Evolutionary conservation across 495 filamentous ascomycete genomes (phyloP).

Genomic region (Aspergillus panamensis): DNA sequence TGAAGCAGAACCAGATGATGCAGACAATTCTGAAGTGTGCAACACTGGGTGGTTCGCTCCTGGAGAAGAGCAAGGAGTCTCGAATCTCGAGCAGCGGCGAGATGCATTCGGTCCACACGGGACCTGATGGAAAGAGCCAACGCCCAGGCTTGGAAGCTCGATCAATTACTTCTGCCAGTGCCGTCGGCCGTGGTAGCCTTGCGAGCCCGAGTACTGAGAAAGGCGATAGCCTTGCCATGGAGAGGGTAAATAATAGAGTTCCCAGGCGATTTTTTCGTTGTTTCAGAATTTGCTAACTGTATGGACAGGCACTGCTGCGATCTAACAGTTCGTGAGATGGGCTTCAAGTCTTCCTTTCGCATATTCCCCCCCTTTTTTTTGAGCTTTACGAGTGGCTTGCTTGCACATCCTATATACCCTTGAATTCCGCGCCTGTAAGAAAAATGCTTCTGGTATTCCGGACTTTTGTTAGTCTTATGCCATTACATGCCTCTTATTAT

Average conservation of each 20-base stretch:
- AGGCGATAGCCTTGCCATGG: constrained; percentile 65
- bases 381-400: constrained; percentile 24
- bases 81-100: constrained; percentile 55
- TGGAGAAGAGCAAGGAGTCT: constrained; percentile 66
- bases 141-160: constrained; percentile 51
- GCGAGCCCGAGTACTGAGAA: constrained; percentile 61
- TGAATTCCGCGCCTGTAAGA: constrained; percentile 26
- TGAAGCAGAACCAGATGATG: constrained; percentile 97
- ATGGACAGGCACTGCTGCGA: constrained; percentile 34
- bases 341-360: constrained; percentile 18
- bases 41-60: constrained; percentile 82
- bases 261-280: constrained; percentile 19
- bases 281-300: constrained; percentile 15
- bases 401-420: constrained; percentile 30
- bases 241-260: constrained; percentile 56
- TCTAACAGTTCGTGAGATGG: constrained; percentile 41
- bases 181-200: constrained; percentile 46
- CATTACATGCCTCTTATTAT: neutral
- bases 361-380: constrained; percentile 17
- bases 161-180: constrained; percentile 61
- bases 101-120: constrained; percentile 39
- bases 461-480: constrained; percentile 15
- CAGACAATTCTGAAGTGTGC: constrained; percentile 97
- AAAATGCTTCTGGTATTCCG: constrained; percentile 22
- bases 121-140: constrained; percentile 30